Evolutionary conservation across 2,329 filamentous ascomycete species (phyloP), one percentile per base, ranked within the genome.

Genomic region (Fusarium succisae): DNA sequence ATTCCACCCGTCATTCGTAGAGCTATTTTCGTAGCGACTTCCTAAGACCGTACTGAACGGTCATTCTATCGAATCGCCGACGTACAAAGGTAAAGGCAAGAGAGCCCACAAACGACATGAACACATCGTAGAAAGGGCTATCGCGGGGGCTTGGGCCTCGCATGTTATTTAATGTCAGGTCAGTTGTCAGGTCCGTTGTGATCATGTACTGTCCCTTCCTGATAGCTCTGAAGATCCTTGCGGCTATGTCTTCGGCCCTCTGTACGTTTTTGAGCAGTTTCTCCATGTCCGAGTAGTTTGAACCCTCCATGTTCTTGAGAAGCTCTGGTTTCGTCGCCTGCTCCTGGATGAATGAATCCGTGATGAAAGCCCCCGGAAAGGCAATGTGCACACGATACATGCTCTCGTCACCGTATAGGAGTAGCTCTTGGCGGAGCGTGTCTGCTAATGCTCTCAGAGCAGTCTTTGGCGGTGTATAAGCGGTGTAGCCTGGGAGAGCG

Each of bases 1-100:
- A 0, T 24, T 24, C 15, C n/a, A 11, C 3, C 15, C 10, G 8
- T n/a, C 5, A 11, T 15, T 18, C 18, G 11, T 13, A 2, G 5
- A 18, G n/a, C 24, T 20, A 45, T 9, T 20, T 45, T 26, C 43
- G n/a, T 18, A 45, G 24, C 24, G 17, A 18, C 15, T 45, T 45
- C 7, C 18, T 17, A 8, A 7, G 5, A 17, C 24, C 43, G 24
- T 26, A 45, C n/a, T 13, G 17, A 13, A 26, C 7, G 6, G 43
- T 20, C n/a, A 45, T 45, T 26, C 17, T 45, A 26, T 45, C 43
- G 17, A 45, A 45, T 13, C 17, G n/a, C n/a, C n/a, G 11, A 13
- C 43, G 24, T 18, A 45, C n/a, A 26, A 45, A 45, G 17, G 43
- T 24, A 18, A 26, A 45, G 4, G 17, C 43, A 8, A 24, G 17